Evolutionary conservation across 176 grass and related monocot genomes (phyloP).

Genomic region (Pharus latifolius): DNA sequence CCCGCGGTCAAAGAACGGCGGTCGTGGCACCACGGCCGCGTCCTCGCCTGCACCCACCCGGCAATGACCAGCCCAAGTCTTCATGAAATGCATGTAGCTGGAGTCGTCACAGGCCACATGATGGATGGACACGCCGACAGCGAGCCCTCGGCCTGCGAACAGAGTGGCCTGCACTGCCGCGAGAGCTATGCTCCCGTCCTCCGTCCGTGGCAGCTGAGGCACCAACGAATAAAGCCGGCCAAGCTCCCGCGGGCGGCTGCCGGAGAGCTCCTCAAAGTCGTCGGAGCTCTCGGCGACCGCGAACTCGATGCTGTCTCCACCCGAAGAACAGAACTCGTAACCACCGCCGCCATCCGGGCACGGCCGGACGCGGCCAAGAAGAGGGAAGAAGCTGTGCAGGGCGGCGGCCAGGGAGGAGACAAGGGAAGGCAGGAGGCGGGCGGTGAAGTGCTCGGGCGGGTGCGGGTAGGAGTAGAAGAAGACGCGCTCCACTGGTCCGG

Average conservation of each 20-base stretch:
- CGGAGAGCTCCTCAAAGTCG: conserved; percentile 55
- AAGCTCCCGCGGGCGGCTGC: conserved; percentile 25
- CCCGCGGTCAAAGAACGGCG: conserved; percentile 48
- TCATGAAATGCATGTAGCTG: conserved; percentile 87
- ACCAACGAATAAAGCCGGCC: conserved; percentile 43
- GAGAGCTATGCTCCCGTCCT: conserved; percentile 37
- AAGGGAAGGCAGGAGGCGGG: conserved; percentile 41
- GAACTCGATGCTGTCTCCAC: conserved; percentile 30
- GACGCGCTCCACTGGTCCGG: conserved; percentile 83
- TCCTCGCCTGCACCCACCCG: background rate
- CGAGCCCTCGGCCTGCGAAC: conserved; percentile 45
- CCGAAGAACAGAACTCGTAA: conserved; percentile 48
- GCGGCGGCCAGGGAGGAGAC: conserved; percentile 66
- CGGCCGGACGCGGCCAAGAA: conserved; percentile 55
- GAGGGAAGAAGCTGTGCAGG: conserved; percentile 53
- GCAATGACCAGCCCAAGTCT: conserved; percentile 54
- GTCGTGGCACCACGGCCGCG: background rate
- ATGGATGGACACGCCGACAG: conserved; percentile 70
- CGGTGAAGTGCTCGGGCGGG: conserved; percentile 30
- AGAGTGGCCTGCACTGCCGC: conserved; percentile 66
- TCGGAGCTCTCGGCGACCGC: conserved; percentile 50
- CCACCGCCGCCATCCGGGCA: conserved; percentile 16
- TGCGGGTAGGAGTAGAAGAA: conserved; percentile 68
- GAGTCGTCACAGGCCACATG: conserved; percentile 90
- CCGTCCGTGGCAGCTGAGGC: conserved; percentile 31